Percentiles rank a stretch among this genome's conserved stretches.
These are phyloP conservation scores for Capsicum pubescens DNA, from an alignment of 257 asterid species.

Conservation along the genomic window DNA sequence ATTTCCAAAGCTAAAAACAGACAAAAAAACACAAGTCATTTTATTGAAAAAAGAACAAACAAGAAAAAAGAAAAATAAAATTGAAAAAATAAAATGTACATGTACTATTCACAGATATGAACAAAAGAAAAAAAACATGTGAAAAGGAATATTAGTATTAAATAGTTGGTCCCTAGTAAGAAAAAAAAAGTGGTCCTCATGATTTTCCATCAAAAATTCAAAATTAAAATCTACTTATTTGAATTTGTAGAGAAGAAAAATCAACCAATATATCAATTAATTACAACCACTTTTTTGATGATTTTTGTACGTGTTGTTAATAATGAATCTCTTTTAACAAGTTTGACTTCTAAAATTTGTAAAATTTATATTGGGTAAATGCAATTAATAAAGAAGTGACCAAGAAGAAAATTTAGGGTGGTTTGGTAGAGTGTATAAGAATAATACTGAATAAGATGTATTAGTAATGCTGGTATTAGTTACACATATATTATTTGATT, in stretches of 20 bases:
- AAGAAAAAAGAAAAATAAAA: neutral
- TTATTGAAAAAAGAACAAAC: neutral
- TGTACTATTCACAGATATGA: neutral
- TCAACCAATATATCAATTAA: neutral
- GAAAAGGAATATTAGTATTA: neutral
- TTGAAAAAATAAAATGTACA: neutral
- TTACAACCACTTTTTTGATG: neutral
- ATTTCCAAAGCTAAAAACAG: neutral
- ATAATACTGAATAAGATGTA: too few relatives aligned
- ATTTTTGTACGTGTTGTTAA: neutral
- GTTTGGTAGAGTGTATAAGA: too few relatives aligned
- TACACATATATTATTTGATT: too few relatives aligned
- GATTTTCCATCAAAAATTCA: neutral
- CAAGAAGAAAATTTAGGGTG: too few relatives aligned
- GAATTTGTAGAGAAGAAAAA: neutral
- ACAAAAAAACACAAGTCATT: conserved; percentile 13
- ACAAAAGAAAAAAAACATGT: conserved; percentile 1
- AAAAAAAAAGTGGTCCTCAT: conserved; percentile 1
- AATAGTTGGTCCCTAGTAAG: neutral
- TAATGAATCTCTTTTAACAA: neutral
- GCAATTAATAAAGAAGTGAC: too few relatives aligned
- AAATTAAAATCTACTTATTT: neutral
- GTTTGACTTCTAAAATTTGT: neutral
- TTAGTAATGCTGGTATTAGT: too few relatives aligned
- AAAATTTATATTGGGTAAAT: too few relatives aligned